Percentiles rank a stretch among this genome's conserved stretches.
These are phyloP conservation scores for Populus euphratica DNA, from an alignment of 345 rosid genomes.

Conservation along the genomic window DNA sequence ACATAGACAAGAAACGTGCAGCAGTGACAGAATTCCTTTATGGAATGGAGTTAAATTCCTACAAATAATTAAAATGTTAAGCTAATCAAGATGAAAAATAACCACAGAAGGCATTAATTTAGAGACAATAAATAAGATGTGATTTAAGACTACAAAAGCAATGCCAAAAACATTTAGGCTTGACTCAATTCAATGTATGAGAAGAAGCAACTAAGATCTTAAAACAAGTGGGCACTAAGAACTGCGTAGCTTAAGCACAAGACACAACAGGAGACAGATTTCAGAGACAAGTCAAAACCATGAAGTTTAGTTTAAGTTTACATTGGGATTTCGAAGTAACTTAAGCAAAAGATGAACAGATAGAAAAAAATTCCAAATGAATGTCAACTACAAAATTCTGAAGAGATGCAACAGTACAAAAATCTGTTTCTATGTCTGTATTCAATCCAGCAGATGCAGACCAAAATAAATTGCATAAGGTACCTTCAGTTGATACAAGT, in stretches of 20 bases:
- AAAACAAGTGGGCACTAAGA: neutral
- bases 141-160: slow-evolving; percentile 1
- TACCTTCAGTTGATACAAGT: slow-evolving; percentile 63
- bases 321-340: neutral
- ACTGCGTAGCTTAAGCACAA: neutral
- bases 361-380: neutral
- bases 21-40: neutral
- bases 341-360: neutral
- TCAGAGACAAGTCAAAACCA: neutral
- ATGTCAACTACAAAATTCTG: neutral
- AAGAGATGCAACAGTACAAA: neutral
- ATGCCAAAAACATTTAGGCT: neutral
- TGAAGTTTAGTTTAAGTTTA: neutral
- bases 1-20: neutral
- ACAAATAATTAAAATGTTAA: neutral
- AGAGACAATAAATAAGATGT: neutral
- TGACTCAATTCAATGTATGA: neutral
- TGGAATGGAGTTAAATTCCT: neutral
- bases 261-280: neutral
- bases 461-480: slow-evolving; percentile 6
- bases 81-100: neutral
- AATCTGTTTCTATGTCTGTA: neutral
- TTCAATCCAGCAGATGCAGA: neutral
- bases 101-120: neutral
- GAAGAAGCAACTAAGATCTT: neutral